Conservation (phyloP, 768 basidiomycete genomes). For the Neoboletus subvelutipes region DNA sequence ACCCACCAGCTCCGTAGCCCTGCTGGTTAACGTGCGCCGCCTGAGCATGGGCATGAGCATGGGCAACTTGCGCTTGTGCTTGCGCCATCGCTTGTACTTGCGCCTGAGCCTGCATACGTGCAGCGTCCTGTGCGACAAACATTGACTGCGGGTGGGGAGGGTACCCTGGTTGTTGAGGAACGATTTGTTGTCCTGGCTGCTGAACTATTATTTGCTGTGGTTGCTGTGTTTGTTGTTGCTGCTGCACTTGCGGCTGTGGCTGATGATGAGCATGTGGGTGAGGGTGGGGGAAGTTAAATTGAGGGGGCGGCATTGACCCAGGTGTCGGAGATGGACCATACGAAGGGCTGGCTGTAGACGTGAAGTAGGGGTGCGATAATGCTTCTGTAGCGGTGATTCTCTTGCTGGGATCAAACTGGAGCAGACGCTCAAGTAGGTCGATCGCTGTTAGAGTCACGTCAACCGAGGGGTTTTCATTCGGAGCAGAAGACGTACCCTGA, state of each 20-base stretch:
- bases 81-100: conserved; percentile 42
- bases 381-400: conserved; percentile 91
- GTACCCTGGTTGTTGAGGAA: conserved; percentile 34
- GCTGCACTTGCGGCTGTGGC: conserved; percentile 42
- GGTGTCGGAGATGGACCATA: conserved; percentile 37
- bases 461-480: background rate
- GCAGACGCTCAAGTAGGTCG: conserved; percentile 89
- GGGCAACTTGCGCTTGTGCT: conserved; percentile 41
- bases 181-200: conserved; percentile 40
- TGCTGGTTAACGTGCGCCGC: conserved; percentile 31
- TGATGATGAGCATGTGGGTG: conserved; percentile 51
- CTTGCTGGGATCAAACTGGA: conserved; percentile 94
- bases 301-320: conserved; percentile 65
- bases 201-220: conserved; percentile 37
- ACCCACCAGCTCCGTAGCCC: conserved; percentile 28
- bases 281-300: conserved; percentile 68
- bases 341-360: conserved; percentile 42
- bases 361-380: conserved; percentile 90
- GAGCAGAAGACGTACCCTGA: conserved; percentile 51
- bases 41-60: conserved; percentile 42
- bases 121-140: conserved; percentile 34
- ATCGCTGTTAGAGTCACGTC: conserved; percentile 50
- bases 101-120: conserved; percentile 42
- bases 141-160: conserved; percentile 34
- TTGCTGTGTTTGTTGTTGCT: conserved; percentile 43